These are phyloP conservation scores for Hypoxylon sp. DNA, from an alignment of 2,329 filamentous ascomycete species.

Conservation along the genomic window DNA sequence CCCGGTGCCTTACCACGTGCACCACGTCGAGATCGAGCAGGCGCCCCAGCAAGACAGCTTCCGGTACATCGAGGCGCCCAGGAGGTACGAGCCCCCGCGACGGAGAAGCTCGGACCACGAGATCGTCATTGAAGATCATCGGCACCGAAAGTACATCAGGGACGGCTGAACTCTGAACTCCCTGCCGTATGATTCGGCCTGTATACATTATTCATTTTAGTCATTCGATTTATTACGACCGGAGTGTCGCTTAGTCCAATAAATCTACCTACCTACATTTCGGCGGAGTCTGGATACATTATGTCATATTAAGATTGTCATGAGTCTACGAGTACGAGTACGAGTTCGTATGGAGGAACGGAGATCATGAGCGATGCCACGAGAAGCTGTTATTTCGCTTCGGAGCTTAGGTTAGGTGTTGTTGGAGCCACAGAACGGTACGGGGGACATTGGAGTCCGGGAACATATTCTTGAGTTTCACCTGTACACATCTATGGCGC, in stretches of 20 bases:
- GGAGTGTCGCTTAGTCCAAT: conserved; percentile 12
- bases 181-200: neutral
- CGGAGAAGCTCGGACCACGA: conserved; percentile 51
- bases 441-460: conserved; percentile 14
- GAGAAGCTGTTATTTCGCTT: neutral
- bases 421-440: conserved; percentile 3
- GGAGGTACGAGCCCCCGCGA: conserved; percentile 54
- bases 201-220: conserved; percentile 11
- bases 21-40: conserved; percentile 57
- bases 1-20: conserved; percentile 59
- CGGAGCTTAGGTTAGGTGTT: neutral
- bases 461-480: conserved; percentile 23
- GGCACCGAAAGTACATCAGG: conserved; percentile 48
- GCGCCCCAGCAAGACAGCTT: conserved; percentile 61
- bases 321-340: conserved; percentile 34
- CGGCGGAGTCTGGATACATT: conserved; percentile 9
- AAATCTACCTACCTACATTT: conserved; percentile 15
- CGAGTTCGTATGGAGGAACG: conserved; percentile 10
- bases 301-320: conserved; percentile 26
- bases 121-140: conserved; percentile 52
- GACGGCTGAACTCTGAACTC: conserved; percentile 35
- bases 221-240: neutral
- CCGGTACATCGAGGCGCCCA: conserved; percentile 65
- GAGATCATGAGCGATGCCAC: conserved; percentile 4
- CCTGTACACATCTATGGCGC: conserved; percentile 31